Percentiles rank a stretch among this genome's conserved stretches.
These are phyloP conservation scores for Xylaria sp. DNA, from an alignment of 495 filamentous ascomycete species.

Conservation along the genomic window DNA sequence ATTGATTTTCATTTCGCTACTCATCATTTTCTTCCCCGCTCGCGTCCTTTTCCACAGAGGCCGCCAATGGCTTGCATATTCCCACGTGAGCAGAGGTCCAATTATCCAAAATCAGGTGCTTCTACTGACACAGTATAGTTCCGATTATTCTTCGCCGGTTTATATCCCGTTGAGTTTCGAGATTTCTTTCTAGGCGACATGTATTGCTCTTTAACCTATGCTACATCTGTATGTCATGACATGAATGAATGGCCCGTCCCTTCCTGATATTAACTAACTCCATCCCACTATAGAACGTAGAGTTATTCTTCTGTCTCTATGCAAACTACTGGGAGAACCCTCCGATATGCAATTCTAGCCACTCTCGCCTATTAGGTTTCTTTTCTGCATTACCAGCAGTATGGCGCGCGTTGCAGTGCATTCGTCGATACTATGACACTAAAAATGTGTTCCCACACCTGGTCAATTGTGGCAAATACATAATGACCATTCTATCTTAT, in stretches of 20 bases:
- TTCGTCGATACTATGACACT: slow-evolving; percentile 89
- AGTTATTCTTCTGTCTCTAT: slow-evolving; percentile 95
- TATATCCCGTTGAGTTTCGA: slow-evolving; percentile 93
- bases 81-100: slow-evolving; percentile 65
- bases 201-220: slow-evolving; percentile 93
- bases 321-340: slow-evolving; percentile 74
- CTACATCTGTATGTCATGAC: slow-evolving; percentile 72
- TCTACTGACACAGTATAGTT: slow-evolving; percentile 60
- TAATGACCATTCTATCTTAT: slow-evolving; percentile 81
- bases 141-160: slow-evolving; percentile 80
- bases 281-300: slow-evolving; percentile 68
- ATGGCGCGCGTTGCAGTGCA: slow-evolving; percentile 88
- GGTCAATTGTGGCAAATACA: slow-evolving; percentile 91
- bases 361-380: slow-evolving; percentile 86
- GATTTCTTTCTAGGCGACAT: slow-evolving; percentile 99
- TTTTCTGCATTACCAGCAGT: slow-evolving; percentile 83
- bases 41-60: slow-evolving; percentile 77
- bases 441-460: slow-evolving; percentile 89
- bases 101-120: neutral
- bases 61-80: slow-evolving; percentile 83
- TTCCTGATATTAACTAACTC: slow-evolving; percentile 18
- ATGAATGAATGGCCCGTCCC: neutral
- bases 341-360: slow-evolving; percentile 78
- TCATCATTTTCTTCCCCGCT: slow-evolving; percentile 76
- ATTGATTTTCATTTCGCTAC: slow-evolving; percentile 68